Evolutionary conservation across 2,329 filamentous ascomycete genomes (phyloP), one percentile per base, ranked within the genome.

Genomic region (Sporothrix brunneoviolacea): DNA sequence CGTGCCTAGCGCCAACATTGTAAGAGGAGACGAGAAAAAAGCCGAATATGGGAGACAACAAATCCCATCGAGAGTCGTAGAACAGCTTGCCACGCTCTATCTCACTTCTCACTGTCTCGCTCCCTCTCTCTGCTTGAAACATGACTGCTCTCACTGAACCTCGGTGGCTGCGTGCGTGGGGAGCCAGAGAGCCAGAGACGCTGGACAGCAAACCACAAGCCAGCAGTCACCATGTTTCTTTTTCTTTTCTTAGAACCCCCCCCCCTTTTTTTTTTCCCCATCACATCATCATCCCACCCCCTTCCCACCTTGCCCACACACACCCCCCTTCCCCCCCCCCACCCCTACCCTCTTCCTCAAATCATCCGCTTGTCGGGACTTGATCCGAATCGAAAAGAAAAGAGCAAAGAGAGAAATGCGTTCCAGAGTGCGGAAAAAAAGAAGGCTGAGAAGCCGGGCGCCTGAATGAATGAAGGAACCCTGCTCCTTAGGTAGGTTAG

Each of bases 301-400:
- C n/a, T 27, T 8, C 41, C 27, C 15, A 24, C 45, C 12, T 27
- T 40, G 27, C 33, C 18, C n/a, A 7, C 35, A 47, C 44, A n/a
- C n/a, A n/a, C n/a, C n/a, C n/a, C n/a, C n/a, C n/a, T n/a, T n/a
- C n/a, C n/a, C n/a, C 16, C 33, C 22, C 42, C 24, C 18, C 18
- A 30, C 22, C 27, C 18, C 36, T 39, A 27, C 24, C 8, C 5
- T 39, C 19, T 33, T 24, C 38, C 32, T 45, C 35, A 21, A 45
- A 45, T 45, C 33, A 41, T 36, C 48, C 41, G 28, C 36, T 33
- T 35, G 41, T 46, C 42, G 36, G 48, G 36, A 40, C 42, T 40
- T 40, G 9, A 33, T 46, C 42, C 48, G 48, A 41, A 41, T 51
- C 13, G 36, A 33, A 43, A 40, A 43, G 37, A 19, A 36, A 33